phyloP scores from a whole-genome alignment of 2,329 filamentous ascomycete species.

The Berkeleyomyces rouxiae region DNA sequence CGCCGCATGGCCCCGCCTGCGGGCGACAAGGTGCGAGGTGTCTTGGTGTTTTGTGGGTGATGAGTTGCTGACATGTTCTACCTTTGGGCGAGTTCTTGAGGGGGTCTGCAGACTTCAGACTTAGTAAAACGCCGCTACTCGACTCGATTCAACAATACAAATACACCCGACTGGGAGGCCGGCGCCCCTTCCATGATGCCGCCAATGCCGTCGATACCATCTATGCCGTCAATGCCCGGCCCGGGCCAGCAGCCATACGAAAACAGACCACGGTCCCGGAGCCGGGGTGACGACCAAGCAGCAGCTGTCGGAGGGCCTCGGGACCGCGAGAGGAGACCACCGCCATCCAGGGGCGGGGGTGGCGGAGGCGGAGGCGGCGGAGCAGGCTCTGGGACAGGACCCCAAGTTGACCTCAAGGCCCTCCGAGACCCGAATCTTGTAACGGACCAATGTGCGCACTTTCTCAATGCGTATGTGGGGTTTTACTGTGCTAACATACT shows the following conservation, averaged over 20 bases:
- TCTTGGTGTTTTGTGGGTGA: not conserved
- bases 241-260: conserved; percentile 7
- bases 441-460: conserved; percentile 52
- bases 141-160: conserved; percentile 69
- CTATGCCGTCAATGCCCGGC: conserved; percentile 6
- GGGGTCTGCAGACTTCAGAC: conserved; percentile 44
- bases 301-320: conserved; percentile 17
- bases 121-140: conserved; percentile 91
- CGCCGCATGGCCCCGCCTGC: conserved; percentile 32
- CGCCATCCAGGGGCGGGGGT: conserved; percentile 25
- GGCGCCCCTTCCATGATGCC: conserved; percentile 39
- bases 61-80: not conserved
- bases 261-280: conserved; percentile 6
- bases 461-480: not conserved
- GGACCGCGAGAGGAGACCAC: conserved; percentile 30
- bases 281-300: conserved; percentile 16
- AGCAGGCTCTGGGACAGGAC: conserved; percentile 29
- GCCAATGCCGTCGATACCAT: conserved; percentile 9
- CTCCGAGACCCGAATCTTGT: conserved; percentile 64
- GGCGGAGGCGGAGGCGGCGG: conserved; percentile 15
- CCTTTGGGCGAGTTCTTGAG: not conserved
- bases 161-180: conserved; percentile 45
- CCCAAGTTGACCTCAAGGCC: conserved; percentile 59
- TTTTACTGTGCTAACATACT: conserved; percentile 11
- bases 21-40: conserved; percentile 36